These are phyloP conservation scores for Ramularia collo-cygni DNA, from an alignment of 2,329 filamentous ascomycete species.

Conservation along the genomic window DNA sequence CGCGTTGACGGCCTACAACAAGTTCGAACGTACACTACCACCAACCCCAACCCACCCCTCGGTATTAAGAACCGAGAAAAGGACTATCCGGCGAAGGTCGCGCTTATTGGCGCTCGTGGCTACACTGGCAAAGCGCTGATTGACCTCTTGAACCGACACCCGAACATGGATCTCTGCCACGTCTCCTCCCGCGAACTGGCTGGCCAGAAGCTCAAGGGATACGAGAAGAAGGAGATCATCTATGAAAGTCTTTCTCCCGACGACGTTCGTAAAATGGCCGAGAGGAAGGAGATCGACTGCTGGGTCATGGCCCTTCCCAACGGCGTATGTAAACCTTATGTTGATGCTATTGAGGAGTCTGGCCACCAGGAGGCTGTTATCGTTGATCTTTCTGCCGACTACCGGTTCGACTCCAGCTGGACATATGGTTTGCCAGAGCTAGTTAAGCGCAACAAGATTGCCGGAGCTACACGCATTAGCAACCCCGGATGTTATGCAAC, in stretches of 20 bases:
- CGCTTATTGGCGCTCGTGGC: conserved; percentile 82
- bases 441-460: conserved; percentile 67
- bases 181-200: conserved; percentile 90
- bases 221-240: conserved; percentile 81
- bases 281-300: conserved; percentile 78
- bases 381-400: conserved; percentile 93
- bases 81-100: conserved; percentile 68
- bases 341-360: conserved; percentile 75
- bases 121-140: conserved; percentile 93
- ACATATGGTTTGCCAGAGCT: conserved; percentile 88
- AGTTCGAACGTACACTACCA: conserved; percentile 49
- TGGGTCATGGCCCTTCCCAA: conserved; percentile 98
- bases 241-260: conserved; percentile 88
- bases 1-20: conserved; percentile 14
- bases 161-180: conserved; percentile 80
- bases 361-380: conserved; percentile 65
- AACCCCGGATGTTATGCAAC: conserved; percentile 97
- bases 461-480: conserved; percentile 71
- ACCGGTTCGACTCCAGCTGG: conserved; percentile 80
- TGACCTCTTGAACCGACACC: conserved; percentile 77
- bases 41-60: conserved; percentile 84
- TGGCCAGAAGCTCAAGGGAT: conserved; percentile 80
- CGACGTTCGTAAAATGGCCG: conserved; percentile 78
- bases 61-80: conserved; percentile 85
- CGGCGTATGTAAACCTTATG: conserved; percentile 86